phyloP scores from a whole-genome alignment of 225 moss, liverwort and hornwort species.

The Pseudisothecium myosuroides region DNA sequence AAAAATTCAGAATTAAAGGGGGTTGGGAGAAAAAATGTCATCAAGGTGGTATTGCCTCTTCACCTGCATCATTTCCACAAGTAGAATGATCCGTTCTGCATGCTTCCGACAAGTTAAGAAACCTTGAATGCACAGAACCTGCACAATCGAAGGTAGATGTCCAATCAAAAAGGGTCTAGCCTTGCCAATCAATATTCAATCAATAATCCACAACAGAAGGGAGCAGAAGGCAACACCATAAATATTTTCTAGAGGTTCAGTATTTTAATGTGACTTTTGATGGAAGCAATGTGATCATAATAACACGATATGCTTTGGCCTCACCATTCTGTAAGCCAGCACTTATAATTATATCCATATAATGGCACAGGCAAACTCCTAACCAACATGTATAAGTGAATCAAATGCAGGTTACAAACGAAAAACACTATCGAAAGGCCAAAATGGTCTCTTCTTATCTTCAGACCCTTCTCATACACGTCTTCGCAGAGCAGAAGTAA shows the following conservation, averaged over 20 bases:
- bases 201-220: neutral
- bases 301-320: neutral
- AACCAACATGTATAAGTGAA: neutral
- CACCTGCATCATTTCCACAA: conserved; percentile 99
- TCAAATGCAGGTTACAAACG: neutral
- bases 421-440: neutral
- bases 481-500: neutral
- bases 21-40: neutral
- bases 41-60: neutral
- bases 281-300: neutral
- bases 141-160: neutral
- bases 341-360: neutral
- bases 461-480: neutral
- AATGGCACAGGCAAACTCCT: neutral
- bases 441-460: neutral
- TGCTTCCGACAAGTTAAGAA: conserved; percentile 97
- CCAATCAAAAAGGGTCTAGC: neutral
- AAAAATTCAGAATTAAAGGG: neutral
- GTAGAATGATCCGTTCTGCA: conserved; percentile 93
- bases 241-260: neutral
- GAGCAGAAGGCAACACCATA: neutral
- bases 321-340: neutral
- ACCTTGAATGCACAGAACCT: conserved; percentile 98
- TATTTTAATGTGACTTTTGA: neutral
- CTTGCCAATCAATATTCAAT: neutral